A percentile compares a stretch with the other conserved stretches of the same genome.
phyloP scores from a whole-genome alignment of 208 protist species.

The Leishmania gerbilli region DNA sequence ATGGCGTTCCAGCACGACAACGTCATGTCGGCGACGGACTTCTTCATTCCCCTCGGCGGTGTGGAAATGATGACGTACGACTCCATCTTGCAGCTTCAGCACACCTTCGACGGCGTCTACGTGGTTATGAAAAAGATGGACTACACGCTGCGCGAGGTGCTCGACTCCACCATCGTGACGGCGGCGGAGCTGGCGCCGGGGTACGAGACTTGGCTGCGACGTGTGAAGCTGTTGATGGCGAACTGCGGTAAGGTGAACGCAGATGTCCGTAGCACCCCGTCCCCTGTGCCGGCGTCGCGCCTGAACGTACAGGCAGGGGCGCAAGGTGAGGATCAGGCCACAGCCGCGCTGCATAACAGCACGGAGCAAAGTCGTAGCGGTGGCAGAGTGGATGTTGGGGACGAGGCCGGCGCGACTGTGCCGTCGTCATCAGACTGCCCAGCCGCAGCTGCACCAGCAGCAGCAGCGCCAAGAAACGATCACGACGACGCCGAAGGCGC shows the following conservation, averaged over 20 bases:
- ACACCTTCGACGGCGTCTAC: slow-evolving; percentile 83
- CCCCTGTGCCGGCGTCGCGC: background rate
- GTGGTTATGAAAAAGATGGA: slow-evolving; percentile 91
- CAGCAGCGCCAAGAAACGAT: slow-evolving; percentile 3
- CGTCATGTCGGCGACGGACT: slow-evolving; percentile 76
- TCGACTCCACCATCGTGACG: slow-evolving; percentile 59
- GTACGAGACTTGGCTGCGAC: slow-evolving; percentile 12
- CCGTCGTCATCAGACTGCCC: background rate
- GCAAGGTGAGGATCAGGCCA: background rate
- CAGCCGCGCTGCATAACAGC: background rate
- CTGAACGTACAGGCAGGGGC: background rate
- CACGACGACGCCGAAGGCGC: slow-evolving; percentile 2
- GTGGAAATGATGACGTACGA: slow-evolving; percentile 74
- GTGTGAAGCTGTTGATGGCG: background rate
- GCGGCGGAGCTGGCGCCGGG: slow-evolving; percentile 23
- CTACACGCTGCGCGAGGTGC: slow-evolving; percentile 85
- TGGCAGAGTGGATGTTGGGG: background rate
- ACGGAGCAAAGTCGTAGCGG: background rate
- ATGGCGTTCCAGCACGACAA: slow-evolving; percentile 84
- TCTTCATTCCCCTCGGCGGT: slow-evolving; percentile 84
- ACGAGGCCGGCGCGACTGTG: background rate
- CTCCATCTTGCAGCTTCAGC: slow-evolving; percentile 50
- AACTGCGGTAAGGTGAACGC: background rate
- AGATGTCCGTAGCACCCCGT: background rate
- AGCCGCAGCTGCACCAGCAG: background rate